Percentiles rank a stretch among this genome's conserved stretches.
Evolutionary conservation across 2,329 filamentous ascomycete genomes (phyloP).

Genomic region (Coniochaeta pulveracea): DNA sequence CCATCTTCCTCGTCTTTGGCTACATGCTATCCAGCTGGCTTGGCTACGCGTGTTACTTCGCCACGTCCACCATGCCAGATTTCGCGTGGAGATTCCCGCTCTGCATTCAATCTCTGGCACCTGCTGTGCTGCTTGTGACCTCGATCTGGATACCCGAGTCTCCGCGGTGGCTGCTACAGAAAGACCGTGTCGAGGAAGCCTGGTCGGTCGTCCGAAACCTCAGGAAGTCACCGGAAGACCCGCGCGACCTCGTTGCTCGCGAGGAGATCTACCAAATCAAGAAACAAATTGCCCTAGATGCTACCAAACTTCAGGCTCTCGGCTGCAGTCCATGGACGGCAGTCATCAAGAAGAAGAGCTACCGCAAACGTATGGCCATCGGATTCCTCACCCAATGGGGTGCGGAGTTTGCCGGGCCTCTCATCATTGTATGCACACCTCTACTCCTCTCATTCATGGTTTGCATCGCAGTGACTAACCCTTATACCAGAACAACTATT

Average conservation of each 20-base stretch:
- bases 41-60: conserved; percentile 31
- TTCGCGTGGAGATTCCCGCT: conserved; percentile 35
- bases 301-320: conserved; percentile 24
- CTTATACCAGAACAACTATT: conserved; percentile 26
- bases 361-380: conserved; percentile 37
- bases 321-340: conserved; percentile 30
- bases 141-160: conserved; percentile 31
- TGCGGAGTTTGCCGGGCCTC: conserved; percentile 37
- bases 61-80: conserved; percentile 16
- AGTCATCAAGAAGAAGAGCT: conserved; percentile 31
- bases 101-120: conserved; percentile 25
- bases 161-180: conserved; percentile 35
- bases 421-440: conserved; percentile 32
- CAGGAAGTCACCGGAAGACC: conserved; percentile 23
- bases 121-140: conserved; percentile 25
- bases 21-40: conserved; percentile 32
- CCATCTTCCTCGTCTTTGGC: conserved; percentile 33
- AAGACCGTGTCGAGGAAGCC: conserved; percentile 32
- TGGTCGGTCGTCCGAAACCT: conserved; percentile 27
- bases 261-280: conserved; percentile 35
- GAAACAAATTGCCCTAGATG: conserved; percentile 31
- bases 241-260: conserved; percentile 26
- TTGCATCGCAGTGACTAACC: background rate
- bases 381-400: conserved; percentile 41
- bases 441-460: background rate